These are phyloP conservation scores for Trapa incisa DNA, from an alignment of 345 rosid genomes.

Conservation along the genomic window DNA sequence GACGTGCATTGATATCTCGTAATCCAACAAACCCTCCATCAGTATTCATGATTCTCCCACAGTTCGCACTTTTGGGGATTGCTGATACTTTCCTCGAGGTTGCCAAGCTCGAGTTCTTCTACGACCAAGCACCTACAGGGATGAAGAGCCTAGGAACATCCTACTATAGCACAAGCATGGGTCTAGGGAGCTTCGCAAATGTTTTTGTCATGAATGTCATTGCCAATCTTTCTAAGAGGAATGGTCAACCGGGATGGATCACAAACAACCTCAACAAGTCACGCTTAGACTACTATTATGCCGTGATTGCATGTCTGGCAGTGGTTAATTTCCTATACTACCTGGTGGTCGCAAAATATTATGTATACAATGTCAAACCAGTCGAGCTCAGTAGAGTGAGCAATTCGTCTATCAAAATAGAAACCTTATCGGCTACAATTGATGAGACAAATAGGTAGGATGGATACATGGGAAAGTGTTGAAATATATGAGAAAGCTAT, in stretches of 20 bases:
- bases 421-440: background rate
- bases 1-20: conserved; percentile 23
- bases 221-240: conserved; percentile 30
- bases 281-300: conserved; percentile 52
- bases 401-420: background rate
- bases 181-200: conserved; percentile 54
- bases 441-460: background rate
- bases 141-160: conserved; percentile 88
- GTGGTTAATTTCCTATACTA: conserved; percentile 43
- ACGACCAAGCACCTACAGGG: conserved; percentile 66
- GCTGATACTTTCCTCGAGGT: conserved; percentile 60
- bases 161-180: conserved; percentile 43
- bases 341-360: conserved; percentile 38
- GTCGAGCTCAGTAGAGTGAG: conserved; percentile 7
- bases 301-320: conserved; percentile 35
- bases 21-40: conserved; percentile 31
- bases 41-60: conserved; percentile 53
- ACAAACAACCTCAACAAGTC: conserved; percentile 54
- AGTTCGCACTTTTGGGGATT: conserved; percentile 52
- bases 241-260: conserved; percentile 54
- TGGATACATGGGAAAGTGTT: too few species aligned
- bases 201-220: conserved; percentile 39
- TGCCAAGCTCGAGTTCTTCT: conserved; percentile 76
- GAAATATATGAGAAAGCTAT: too few species aligned
- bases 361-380: conserved; percentile 41